These are phyloP conservation scores for Macrolepiota albuminosa DNA, from an alignment of 768 basidiomycete species.

Conservation along the genomic window DNA sequence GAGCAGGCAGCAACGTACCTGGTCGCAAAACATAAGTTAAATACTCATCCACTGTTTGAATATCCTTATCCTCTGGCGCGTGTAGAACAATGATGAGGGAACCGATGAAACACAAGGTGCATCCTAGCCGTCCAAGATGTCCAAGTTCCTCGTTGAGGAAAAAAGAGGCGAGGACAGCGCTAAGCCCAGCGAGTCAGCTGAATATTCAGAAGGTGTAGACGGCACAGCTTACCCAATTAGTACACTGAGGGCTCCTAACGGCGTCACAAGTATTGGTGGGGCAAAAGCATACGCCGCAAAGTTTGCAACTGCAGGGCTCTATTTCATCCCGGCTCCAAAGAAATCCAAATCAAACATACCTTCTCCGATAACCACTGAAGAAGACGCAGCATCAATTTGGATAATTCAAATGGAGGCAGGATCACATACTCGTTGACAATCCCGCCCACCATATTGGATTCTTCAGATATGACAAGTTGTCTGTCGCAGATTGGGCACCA, in stretches of 20 bases:
- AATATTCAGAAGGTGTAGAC: background rate
- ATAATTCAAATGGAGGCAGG: conserved; percentile 3
- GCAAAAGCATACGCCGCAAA: conserved; percentile 98
- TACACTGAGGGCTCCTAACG: conserved; percentile 93
- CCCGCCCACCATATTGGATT: conserved; percentile 99
- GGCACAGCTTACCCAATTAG: conserved; percentile 78
- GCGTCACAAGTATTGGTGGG: conserved; percentile 96
- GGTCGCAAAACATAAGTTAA: conserved; percentile 90
- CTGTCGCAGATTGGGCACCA: conserved; percentile 61
- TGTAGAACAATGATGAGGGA: conserved; percentile 94
- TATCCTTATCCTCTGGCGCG: conserved; percentile 92
- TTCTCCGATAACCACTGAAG: conserved; percentile 88
- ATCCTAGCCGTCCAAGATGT: conserved; percentile 85
- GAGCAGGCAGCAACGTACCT: conserved; percentile 41
- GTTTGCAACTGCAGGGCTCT: conserved; percentile 55
- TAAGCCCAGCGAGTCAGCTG: conserved; percentile 25
- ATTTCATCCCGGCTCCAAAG: conserved; percentile 3
- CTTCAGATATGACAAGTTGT: conserved; percentile 79
- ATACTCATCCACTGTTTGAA: conserved; percentile 92
- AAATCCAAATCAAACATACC: conserved; percentile 34
- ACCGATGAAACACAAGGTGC: conserved; percentile 78
- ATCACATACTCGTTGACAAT: conserved; percentile 77
- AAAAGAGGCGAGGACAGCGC: conserved; percentile 91
- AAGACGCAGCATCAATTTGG: conserved; percentile 3
- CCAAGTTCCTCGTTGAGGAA: conserved; percentile 92